Evolutionary conservation across 139 green algal species (phyloP), one percentile per base, ranked within the genome.

Genomic region (Picochlorum sp.): DNA sequence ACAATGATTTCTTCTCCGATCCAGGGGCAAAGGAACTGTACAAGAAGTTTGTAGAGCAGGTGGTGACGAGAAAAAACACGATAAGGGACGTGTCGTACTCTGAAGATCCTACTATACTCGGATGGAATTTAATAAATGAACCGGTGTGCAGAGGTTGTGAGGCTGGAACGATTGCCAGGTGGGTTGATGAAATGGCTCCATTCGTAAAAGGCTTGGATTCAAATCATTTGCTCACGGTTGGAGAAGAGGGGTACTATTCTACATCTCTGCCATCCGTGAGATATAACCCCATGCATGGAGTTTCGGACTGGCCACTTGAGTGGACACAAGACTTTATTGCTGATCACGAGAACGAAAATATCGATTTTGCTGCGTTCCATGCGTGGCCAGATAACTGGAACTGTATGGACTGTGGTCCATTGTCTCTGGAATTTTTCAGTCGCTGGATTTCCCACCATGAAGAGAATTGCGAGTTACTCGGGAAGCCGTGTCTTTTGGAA

Each of bases 61-160:
- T 82, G 26, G 20, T 80, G 29, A 66, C 24, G 5, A 60, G 67
- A n/a, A 37, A 57, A 31, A 82, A 80, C 49, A 65, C 44, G 37
- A 75, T 81, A 52, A 82, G 61, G 4, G 75, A 64, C 13, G 30
- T 55, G 6, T 7, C 16, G 1, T 84, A 88, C 52, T 55, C 22
- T 2, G 65, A 88, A 16, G 83, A 90, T 52, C 80, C 83, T 9
- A 82, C 80, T 35, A 84, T 90, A 59, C 74, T 90, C 33, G 76
- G 64, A 1, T 84, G 75, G 82, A 68, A 85, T 63, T 66, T 93
- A 0, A 76, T 92, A 28, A 93, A 93, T 53, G 85, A 93, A 70
- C 85, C 85, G 1, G 47, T 67, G 14, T 75, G 65, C 51, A 39
- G 14, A 40, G 30, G 10, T 20, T 40, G 26, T 16, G 6, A 12